phyloP scores from a whole-genome alignment of 106 monocot genomes.

The Iris macrosiphon region DNA sequence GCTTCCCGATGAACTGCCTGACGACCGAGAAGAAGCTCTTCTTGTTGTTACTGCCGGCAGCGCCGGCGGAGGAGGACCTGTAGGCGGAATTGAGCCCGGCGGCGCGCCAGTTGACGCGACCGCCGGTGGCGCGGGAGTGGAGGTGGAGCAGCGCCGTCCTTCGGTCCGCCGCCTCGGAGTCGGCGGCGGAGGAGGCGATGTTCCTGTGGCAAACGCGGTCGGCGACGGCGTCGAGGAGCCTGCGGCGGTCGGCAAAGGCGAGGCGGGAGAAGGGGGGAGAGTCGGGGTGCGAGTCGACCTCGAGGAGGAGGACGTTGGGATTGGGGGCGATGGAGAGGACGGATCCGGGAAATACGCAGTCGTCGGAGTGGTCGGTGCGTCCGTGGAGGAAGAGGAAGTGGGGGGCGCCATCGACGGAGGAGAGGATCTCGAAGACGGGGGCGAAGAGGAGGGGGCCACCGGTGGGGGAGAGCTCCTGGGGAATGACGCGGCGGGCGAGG shows the following conservation, averaged over 20 bases:
- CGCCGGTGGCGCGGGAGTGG: constrained; percentile 18
- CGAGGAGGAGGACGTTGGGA: constrained; percentile 67
- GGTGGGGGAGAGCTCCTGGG: constrained; percentile 60
- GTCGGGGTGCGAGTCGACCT: constrained; percentile 48
- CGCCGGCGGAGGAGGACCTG: too few species aligned
- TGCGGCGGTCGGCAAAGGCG: constrained; percentile 59
- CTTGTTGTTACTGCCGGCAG: constrained; percentile 12
- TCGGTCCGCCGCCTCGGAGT: constrained; percentile 21
- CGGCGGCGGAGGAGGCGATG: constrained; percentile 31
- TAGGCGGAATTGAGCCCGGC: too few species aligned
- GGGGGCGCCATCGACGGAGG: constrained; percentile 27
- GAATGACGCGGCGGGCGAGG: constrained; percentile 62
- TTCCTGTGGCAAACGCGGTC: constrained; percentile 19
- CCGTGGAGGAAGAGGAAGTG: constrained; percentile 56
- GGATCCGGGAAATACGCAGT: constrained; percentile 35
- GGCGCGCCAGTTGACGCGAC: constrained; percentile 21
- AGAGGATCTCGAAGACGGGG: constrained; percentile 73
- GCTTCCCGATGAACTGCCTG: constrained; percentile 35
- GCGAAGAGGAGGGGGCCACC: constrained; percentile 45
- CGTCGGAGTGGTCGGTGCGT: constrained; percentile 3
- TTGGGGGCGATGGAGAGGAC: constrained; percentile 17
- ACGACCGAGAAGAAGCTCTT: constrained; percentile 31
- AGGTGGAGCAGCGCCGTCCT: constrained; percentile 24
- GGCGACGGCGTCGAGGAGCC: constrained; percentile 56
- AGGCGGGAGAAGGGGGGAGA: constrained; percentile 19